Evolutionary conservation across 2,329 filamentous ascomycete genomes (phyloP).

Genomic region (Colletotrichum echinochloae): DNA sequence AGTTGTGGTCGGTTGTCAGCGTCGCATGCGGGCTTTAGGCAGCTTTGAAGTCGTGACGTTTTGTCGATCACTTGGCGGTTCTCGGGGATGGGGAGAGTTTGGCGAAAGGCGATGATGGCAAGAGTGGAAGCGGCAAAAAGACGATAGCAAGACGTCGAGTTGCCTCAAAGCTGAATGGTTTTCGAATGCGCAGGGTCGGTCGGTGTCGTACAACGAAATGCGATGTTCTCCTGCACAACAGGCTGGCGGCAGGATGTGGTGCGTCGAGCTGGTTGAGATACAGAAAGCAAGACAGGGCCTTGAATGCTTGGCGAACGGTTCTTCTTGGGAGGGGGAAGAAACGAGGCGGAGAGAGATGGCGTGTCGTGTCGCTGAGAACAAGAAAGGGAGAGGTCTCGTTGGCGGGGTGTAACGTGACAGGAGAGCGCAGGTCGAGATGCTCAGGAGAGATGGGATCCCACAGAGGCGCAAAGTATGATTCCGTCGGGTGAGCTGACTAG

Average conservation of each 20-base stretch:
- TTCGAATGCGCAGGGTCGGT: constrained; percentile 16
- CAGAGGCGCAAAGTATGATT: constrained; percentile 9
- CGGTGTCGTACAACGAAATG: constrained; percentile 40
- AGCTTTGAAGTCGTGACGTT: constrained; percentile 8
- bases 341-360: constrained; percentile 1
- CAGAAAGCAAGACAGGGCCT: constrained; percentile 13
- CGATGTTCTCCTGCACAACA: constrained; percentile 46
- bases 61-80: constrained; percentile 17
- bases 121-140: background rate
- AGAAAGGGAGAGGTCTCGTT: constrained; percentile 28
- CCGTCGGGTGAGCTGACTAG: background rate
- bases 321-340: background rate
- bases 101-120: constrained; percentile 3
- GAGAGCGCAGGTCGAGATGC: constrained; percentile 32
- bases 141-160: background rate
- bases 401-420: constrained; percentile 11
- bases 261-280: constrained; percentile 30
- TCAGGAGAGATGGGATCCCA: constrained; percentile 17
- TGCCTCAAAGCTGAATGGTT: background rate
- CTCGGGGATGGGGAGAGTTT: constrained; percentile 12
- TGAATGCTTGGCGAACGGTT: background rate
- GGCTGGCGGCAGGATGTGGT: constrained; percentile 45
- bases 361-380: constrained; percentile 17
- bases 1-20: constrained; percentile 24
- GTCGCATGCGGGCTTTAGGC: constrained; percentile 19